Percentiles rank a stretch among this genome's conserved stretches.
phyloP scores from a whole-genome alignment of 2,329 filamentous ascomycete species.

The Penicillium sp. region DNA sequence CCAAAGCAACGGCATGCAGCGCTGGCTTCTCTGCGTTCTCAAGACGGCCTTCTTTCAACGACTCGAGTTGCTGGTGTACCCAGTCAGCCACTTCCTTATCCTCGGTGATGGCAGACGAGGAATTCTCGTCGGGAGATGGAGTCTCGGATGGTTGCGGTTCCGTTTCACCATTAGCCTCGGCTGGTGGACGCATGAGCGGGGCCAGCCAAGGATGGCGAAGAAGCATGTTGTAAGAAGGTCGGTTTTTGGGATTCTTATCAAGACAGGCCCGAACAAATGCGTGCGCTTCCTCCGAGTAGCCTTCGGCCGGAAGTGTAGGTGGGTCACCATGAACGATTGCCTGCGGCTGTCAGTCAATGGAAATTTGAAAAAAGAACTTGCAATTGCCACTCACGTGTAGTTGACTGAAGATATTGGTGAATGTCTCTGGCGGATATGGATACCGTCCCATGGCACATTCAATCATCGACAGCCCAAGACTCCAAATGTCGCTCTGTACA shows the following conservation, averaged over 20 bases:
- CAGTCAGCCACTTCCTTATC: conserved; percentile 82
- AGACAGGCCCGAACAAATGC: conserved; percentile 86
- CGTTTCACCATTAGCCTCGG: conserved; percentile 54
- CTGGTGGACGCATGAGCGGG: conserved; percentile 67
- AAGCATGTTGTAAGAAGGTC: conserved; percentile 90
- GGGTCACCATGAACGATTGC: conserved; percentile 98
- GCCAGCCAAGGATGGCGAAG: conserved; percentile 85
- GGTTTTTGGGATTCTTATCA: conserved; percentile 83
- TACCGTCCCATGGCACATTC: conserved; percentile 93
- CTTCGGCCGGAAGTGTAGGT: conserved; percentile 71
- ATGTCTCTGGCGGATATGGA: conserved; percentile 94
- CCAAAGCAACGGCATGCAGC: conserved; percentile 77
- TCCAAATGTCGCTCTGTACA: conserved; percentile 98
- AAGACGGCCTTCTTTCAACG: conserved; percentile 55
- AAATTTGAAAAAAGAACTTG: background rate
- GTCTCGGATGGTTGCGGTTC: conserved; percentile 32
- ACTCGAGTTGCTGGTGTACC: conserved; percentile 67
- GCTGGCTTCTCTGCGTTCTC: conserved; percentile 63
- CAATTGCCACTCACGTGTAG: conserved; percentile 67
- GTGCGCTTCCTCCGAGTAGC: conserved; percentile 71
- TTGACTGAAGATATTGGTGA: conserved; percentile 97
- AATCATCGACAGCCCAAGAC: conserved; percentile 85
- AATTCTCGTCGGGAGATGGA: conserved; percentile 28
- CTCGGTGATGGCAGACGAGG: conserved; percentile 45
- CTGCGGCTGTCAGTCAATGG: conserved; percentile 46